Percentiles rank a stretch among this genome's conserved stretches.
Conservation (phyloP, 1,284 basidiomycete genomes). For the Marasmius sp. region DNA sequence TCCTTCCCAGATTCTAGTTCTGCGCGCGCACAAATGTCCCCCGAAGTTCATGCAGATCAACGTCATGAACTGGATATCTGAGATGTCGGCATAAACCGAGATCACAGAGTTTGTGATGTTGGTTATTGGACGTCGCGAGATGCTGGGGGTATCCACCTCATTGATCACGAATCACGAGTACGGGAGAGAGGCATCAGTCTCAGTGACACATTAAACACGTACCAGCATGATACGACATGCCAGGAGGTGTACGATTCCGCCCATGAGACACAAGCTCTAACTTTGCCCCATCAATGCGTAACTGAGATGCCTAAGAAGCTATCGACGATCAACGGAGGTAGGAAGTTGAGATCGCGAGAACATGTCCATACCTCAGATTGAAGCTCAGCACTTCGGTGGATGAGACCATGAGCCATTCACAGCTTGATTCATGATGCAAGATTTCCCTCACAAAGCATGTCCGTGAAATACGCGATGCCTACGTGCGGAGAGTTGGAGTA, state of each 20-base stretch:
- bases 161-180: background rate
- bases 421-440: background rate
- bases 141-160: background rate
- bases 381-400: constrained; percentile 17
- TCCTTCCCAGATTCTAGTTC: too few relatives aligned
- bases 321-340: background rate
- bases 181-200: too few relatives aligned
- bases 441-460: constrained; percentile 17
- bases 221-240: constrained; percentile 20
- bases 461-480: constrained; percentile 23
- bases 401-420: constrained; percentile 8
- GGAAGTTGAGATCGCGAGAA: background rate
- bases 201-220: background rate
- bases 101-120: constrained; percentile 5
- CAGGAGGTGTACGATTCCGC: constrained; percentile 5
- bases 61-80: constrained; percentile 4
- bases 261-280: constrained; percentile 2
- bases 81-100: background rate
- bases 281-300: constrained; percentile 20
- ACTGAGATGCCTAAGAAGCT: constrained; percentile 12
- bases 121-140: constrained; percentile 5
- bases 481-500: background rate
- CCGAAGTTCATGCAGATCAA: too few relatives aligned
- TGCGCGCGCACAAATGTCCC: too few relatives aligned
- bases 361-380: constrained; percentile 13